Percentiles rank a stretch among this genome's conserved stretches.
Evolutionary conservation across 169 alveolate species (phyloP).

Genomic region (Plasmodium chabaudi): DNA sequence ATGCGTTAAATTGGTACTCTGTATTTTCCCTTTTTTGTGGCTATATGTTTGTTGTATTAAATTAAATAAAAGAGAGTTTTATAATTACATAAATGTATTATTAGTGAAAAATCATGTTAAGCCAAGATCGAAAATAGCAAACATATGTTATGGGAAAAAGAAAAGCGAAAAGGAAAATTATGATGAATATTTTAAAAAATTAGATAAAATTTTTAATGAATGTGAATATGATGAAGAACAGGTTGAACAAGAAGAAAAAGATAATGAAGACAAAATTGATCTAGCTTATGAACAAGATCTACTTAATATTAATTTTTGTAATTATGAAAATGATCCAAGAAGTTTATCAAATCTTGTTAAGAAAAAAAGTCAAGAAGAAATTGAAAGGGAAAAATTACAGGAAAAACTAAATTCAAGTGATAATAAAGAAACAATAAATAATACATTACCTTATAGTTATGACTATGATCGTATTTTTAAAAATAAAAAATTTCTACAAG

Average conservation of each 20-base stretch:
- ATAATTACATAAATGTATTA: constrained; percentile 4
- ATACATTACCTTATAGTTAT: constrained; percentile 34
- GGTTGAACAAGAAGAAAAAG: constrained; percentile 64
- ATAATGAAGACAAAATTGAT: constrained; percentile 41
- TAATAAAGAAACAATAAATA: not conserved
- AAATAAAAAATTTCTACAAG: constrained; percentile 45
- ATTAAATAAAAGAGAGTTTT: not conserved
- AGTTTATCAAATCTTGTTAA: constrained; percentile 47
- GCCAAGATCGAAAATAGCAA: not conserved
- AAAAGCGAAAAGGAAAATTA: constrained; percentile 38
- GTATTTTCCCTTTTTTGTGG: not conserved
- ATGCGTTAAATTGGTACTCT: not conserved
- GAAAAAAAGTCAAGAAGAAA: constrained; percentile 14
- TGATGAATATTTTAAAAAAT: constrained; percentile 54
- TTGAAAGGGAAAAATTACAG: not conserved
- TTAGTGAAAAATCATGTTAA: not conserved
- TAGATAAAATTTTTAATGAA: constrained; percentile 64
- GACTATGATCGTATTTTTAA: constrained; percentile 58
- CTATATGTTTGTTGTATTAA: not conserved
- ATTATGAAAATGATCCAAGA: constrained; percentile 71
- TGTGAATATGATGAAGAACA: constrained; percentile 47
- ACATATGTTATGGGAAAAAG: constrained; percentile 5
- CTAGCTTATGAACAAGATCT: constrained; percentile 37
- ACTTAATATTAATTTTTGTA: constrained; percentile 53
- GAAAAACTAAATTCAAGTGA: not conserved